Evolutionary conservation across 257 asterid species (phyloP).

Genomic region (Przewalskia tangutica): DNA sequence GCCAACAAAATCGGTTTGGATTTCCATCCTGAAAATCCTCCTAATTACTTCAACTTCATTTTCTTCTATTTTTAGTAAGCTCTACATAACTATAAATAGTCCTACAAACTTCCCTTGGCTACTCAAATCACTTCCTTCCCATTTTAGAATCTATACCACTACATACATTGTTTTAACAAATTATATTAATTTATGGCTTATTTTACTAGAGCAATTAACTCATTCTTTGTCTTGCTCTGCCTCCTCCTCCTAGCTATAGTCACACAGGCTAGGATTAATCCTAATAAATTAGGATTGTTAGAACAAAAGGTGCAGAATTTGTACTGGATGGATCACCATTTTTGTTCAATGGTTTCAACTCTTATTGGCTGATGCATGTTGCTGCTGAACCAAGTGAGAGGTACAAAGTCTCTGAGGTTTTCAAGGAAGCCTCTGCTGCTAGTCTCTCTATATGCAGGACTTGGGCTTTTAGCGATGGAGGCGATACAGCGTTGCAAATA

Average conservation of each 20-base stretch:
- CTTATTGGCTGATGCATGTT: constrained; percentile 47
- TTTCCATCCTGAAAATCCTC: not conserved
- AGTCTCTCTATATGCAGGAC: constrained; percentile 43
- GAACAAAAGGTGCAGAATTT: constrained; percentile 23
- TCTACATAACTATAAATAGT: not conserved
- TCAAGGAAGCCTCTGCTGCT: constrained; percentile 24
- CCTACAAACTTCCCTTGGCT: not conserved
- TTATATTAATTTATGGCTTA: not conserved
- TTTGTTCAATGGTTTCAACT: constrained; percentile 39
- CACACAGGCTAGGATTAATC: not conserved
- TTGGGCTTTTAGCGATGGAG: constrained; percentile 43
- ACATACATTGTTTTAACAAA: not conserved
- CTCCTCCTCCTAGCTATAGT: not conserved
- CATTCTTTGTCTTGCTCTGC: not conserved
- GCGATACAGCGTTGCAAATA: constrained; percentile 29
- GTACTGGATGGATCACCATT: constrained; percentile 19
- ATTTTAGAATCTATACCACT: not conserved
- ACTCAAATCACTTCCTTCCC: not conserved
- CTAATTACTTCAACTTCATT: not conserved
- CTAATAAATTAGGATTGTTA: constrained; percentile 12
- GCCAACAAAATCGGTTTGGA: not conserved
- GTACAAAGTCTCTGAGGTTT: constrained; percentile 29
- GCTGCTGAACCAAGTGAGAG: constrained; percentile 29
- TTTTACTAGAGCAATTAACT: not conserved
- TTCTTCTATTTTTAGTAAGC: not conserved